Evolutionary conservation across 2,329 filamentous ascomycete species (phyloP), one percentile per base, ranked within the genome.

Genomic region (Cyphellophora attinorum): DNA sequence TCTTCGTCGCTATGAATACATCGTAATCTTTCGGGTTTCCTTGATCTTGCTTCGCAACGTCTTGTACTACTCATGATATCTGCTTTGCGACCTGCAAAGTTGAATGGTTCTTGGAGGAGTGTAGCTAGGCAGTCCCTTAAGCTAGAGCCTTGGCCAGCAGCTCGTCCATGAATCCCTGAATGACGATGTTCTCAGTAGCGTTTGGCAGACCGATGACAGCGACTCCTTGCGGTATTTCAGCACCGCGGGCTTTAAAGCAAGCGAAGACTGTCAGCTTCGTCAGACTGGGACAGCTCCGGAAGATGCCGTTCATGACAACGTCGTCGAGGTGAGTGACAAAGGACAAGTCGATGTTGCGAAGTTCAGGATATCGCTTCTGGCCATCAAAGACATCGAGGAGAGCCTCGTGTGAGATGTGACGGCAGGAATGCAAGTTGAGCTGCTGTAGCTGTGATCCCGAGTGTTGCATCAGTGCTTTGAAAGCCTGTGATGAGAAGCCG

Each of bases 401-500:
- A 0, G 83, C 76, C 11, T 72, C 61, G 19, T 71, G 67, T 2
- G 75, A 71, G 43, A 96, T 88, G 54, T 94, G 81, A 3, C 89
- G 79, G 52, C 85, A 93, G 0, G 81, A 83, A 11, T 84, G 74
- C n/a, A 95, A 65, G 51, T 93, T 83, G 19, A 96, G 64, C 27
- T 71, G 64, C 39, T 69, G 67, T 2, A 96, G 59, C 8, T 60
- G 65, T 1, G 60, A 53, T 3, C 84, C 83, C 0, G 86, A 94
- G 53, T 95, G 89, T 1, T 65, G 61, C 84, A 95, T 94, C 28
- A 95, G 60, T 0, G 85, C 83, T 44, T 70, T 65, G 61, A 96
- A 89, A 0, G 82, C 86, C 5, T 71, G 60, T 1, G 77, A 80
- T 34, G 80, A 85, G 19, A 95, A 68, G 2, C 88, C 89, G 29